Conservation (phyloP, 768 basidiomycete species). For the Collybia sp. region DNA sequence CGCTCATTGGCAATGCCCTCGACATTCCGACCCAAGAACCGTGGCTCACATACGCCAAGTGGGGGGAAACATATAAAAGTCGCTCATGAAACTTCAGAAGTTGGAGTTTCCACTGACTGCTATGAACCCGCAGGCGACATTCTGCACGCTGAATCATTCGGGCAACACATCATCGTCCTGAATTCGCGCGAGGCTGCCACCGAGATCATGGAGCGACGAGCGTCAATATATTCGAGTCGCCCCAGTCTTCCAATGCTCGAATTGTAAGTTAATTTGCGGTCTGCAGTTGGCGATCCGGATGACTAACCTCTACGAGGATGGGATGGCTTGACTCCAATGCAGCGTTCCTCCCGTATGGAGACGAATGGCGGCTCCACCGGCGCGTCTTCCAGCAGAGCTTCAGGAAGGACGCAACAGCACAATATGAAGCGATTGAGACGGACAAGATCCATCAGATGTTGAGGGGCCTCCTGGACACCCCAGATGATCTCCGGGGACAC, state of each 20-base stretch:
- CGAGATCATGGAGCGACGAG: conserved; percentile 21
- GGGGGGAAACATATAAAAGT: not conserved
- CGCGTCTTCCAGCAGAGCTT: conserved; percentile 5
- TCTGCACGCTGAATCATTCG: conserved; percentile 13
- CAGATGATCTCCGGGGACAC: not conserved
- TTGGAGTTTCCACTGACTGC: no score
- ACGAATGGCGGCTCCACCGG: conserved; percentile 1
- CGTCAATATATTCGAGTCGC: conserved; percentile 20
- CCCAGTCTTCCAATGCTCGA: conserved; percentile 13
- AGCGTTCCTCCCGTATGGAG: conserved; percentile 6
- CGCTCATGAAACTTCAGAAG: no score
- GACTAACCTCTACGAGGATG: not conserved
- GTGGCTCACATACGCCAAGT: not conserved
- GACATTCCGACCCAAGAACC: not conserved
- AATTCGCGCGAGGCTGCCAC: conserved; percentile 14
- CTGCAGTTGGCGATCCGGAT: no score
- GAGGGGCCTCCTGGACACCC: not conserved
- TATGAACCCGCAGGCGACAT: conserved; percentile 20
- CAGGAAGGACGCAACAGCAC: not conserved
- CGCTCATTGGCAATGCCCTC: not conserved
- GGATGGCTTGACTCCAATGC: conserved; percentile 12
- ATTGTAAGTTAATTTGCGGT: conserved; percentile 7
- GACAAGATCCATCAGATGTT: not conserved
- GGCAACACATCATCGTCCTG: conserved; percentile 18
- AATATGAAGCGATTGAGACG: not conserved